A percentile compares a stretch with the other conserved stretches of the same genome.
phyloP scores from a whole-genome alignment of 257 asterid genomes.

The Lycium barbarum region DNA sequence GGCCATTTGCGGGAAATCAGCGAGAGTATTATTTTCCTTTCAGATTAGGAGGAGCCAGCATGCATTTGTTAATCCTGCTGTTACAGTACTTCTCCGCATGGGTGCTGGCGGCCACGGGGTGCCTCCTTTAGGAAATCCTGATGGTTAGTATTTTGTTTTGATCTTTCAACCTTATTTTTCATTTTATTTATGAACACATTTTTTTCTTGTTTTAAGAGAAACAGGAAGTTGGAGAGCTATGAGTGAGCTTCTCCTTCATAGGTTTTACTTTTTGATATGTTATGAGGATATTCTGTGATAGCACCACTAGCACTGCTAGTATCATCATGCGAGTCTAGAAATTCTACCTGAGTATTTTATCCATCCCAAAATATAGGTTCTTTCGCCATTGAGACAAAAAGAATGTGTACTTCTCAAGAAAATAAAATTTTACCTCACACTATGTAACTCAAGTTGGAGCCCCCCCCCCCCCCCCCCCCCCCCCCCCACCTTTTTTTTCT shows the following conservation, averaged over 20 bases:
- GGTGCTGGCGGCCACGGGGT: conserved; percentile 95
- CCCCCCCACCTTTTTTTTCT: not conserved
- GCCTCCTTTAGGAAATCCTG: conserved; percentile 84
- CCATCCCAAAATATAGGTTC: not conserved
- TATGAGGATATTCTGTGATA: not conserved
- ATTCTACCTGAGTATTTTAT: not conserved
- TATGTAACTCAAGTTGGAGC: not conserved
- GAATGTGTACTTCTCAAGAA: conserved; percentile 2
- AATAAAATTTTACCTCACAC: conserved; percentile 5
- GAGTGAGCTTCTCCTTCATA: conserved; percentile 11
- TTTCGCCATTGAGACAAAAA: not conserved
- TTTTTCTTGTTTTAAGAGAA: not conserved
- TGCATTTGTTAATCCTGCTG: conserved; percentile 87
- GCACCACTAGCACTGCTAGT: not conserved
- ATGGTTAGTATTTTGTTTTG: conserved; percentile 60
- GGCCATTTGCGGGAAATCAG: conserved; percentile 30
- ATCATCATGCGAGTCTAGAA: not conserved
- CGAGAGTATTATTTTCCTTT: conserved; percentile 31
- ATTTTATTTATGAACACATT: not conserved
- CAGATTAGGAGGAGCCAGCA: conserved; percentile 94
- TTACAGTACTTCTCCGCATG: conserved; percentile 76
- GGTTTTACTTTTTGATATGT: not conserved
- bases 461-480: too few species aligned
- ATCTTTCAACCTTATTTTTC: not conserved
- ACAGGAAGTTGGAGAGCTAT: not conserved